phyloP scores from a whole-genome alignment of 2,329 filamentous ascomycete genomes.

The Chaetomiaceae sp. region DNA sequence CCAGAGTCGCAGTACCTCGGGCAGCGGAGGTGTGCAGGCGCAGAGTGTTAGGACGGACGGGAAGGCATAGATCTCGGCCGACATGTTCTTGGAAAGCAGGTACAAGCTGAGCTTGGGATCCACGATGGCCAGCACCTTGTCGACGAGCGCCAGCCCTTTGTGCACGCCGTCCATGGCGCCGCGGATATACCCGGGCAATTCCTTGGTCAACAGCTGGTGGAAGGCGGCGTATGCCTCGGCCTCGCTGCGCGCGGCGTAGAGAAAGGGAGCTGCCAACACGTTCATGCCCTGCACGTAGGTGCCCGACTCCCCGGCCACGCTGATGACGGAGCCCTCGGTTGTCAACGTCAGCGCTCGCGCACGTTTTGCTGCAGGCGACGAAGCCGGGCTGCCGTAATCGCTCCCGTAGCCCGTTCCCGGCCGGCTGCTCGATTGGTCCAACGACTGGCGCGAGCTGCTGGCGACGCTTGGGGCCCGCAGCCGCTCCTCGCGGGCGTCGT shows the following conservation, averaged over 20 bases:
- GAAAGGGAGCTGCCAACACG: slow-evolving; percentile 88
- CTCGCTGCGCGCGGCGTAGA: slow-evolving; percentile 92
- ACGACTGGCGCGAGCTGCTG: slow-evolving; percentile 26
- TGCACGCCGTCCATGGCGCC: slow-evolving; percentile 98
- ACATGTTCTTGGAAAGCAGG: slow-evolving; percentile 78
- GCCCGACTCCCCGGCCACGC: slow-evolving; percentile 58
- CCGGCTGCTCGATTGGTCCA: slow-evolving; percentile 21
- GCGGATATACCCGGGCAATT: slow-evolving; percentile 89
- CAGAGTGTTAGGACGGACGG: slow-evolving; percentile 91
- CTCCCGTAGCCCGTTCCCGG: slow-evolving; percentile 25
- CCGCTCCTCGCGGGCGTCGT: slow-evolving; percentile 64
- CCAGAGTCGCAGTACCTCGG: slow-evolving; percentile 90
- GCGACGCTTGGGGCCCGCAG: slow-evolving; percentile 36
- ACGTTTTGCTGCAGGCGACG: slow-evolving; percentile 45
- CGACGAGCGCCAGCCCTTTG: slow-evolving; percentile 82
- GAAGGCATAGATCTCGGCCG: slow-evolving; percentile 94
- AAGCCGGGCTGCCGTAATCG: slow-evolving; percentile 33
- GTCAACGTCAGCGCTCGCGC: slow-evolving; percentile 56
- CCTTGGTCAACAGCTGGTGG: slow-evolving; percentile 76
- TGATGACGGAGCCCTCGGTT: slow-evolving; percentile 59
- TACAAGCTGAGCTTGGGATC: slow-evolving; percentile 83
- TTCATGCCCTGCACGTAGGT: slow-evolving; percentile 99
- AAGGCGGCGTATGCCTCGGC: slow-evolving; percentile 92
- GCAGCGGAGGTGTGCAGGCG: slow-evolving; percentile 90
- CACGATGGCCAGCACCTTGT: slow-evolving; percentile 85